Percentiles rank a stretch among this genome's conserved stretches.
These are phyloP conservation scores for Leishmania aethiopica DNA, from an alignment of 208 protist species.

Conservation along the genomic window DNA sequence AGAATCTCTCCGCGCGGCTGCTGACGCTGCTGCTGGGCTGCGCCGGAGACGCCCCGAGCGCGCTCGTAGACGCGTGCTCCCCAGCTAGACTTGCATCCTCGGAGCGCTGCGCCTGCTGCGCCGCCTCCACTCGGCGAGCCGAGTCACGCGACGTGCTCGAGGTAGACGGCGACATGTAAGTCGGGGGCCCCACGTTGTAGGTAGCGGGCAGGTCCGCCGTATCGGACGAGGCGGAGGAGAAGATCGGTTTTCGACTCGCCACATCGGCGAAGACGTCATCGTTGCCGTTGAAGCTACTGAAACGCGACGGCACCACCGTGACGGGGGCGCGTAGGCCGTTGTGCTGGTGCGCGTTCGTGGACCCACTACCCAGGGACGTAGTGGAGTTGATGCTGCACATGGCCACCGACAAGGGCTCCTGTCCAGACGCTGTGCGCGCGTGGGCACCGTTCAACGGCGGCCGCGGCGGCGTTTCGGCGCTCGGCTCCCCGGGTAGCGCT, in stretches of 20 bases:
- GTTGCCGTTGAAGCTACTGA: neutral
- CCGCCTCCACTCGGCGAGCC: neutral
- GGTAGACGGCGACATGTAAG: neutral
- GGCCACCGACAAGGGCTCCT: neutral
- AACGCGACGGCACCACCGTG: constrained; percentile 1
- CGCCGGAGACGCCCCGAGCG: no score
- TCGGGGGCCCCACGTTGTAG: constrained; percentile 19
- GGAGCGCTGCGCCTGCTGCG: neutral
- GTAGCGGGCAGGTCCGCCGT: constrained; percentile 14
- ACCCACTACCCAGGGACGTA: neutral
- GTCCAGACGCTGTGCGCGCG: neutral
- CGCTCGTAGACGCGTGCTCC: neutral
- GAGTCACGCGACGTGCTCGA: neutral
- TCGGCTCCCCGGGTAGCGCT: constrained; percentile 13
- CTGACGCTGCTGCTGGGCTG: neutral
- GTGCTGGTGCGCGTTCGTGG: neutral
- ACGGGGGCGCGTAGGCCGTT: neutral
- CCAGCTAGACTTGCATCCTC: neutral
- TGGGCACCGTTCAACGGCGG: neutral
- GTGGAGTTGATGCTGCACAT: neutral
- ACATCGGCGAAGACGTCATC: neutral
- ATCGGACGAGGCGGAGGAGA: constrained; percentile 1
- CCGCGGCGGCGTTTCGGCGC: constrained; percentile 3
- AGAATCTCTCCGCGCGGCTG: neutral
- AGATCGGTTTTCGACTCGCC: neutral